Evolutionary conservation across 306 rosid genomes (phyloP).

Genomic region (Citrullus amarus): DNA sequence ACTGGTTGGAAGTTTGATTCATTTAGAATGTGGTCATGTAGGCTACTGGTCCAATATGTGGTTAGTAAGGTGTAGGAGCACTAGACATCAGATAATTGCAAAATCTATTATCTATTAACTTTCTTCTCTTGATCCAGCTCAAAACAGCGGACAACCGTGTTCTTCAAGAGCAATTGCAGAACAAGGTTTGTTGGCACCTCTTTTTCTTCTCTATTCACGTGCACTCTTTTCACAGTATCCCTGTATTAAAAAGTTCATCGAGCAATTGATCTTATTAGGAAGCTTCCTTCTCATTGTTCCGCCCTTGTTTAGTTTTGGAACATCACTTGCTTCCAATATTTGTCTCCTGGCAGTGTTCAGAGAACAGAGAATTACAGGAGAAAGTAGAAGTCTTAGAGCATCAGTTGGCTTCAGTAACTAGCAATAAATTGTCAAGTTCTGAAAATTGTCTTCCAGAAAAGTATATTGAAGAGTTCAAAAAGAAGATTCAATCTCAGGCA

Average conservation of each 20-base stretch:
- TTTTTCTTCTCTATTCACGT: background rate
- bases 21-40: background rate
- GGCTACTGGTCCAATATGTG: background rate
- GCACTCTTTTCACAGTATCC: background rate
- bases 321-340: background rate
- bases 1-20: background rate
- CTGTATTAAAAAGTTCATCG: background rate
- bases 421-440: constrained; percentile 26
- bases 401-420: constrained; percentile 32
- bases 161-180: constrained; percentile 85
- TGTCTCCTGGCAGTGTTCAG: constrained; percentile 51
- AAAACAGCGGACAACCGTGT: constrained; percentile 94
- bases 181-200: constrained; percentile 43
- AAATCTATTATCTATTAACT: background rate
- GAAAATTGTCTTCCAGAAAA: constrained; percentile 39
- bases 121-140: constrained; percentile 37
- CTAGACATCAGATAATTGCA: background rate
- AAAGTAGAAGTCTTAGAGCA: constrained; percentile 60
- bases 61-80: background rate
- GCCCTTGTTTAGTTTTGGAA: background rate
- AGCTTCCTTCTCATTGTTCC: background rate
- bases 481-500: constrained; percentile 87
- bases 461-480: constrained; percentile 52
- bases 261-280: background rate
- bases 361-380: constrained; percentile 60